Conservation (phyloP, 176 grass and related monocot species). For the Bothriochloa decipiens region DNA sequence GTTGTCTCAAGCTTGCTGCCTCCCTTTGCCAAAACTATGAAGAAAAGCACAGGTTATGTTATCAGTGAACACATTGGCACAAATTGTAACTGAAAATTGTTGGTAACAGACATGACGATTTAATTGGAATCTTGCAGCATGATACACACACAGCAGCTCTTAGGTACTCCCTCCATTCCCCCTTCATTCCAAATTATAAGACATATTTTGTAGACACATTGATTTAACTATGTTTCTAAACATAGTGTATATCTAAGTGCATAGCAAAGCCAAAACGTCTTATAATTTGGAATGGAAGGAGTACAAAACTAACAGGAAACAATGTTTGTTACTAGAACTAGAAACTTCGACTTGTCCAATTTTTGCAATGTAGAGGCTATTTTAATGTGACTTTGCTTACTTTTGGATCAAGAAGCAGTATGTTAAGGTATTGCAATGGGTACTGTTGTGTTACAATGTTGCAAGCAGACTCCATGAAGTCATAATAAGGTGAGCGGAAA, state of each 20-base stretch:
- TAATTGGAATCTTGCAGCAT: conserved; percentile 1
- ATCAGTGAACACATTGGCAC: neutral
- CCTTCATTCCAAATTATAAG: neutral
- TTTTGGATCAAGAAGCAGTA: conserved; percentile 10
- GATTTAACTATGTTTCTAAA: neutral
- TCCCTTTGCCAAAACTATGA: conserved; percentile 89
- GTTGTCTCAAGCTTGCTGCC: conserved; percentile 98
- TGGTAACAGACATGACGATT: neutral
- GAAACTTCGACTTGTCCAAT: neutral
- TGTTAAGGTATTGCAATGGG: neutral
- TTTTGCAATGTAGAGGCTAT: conserved; percentile 13
- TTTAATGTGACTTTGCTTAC: neutral
- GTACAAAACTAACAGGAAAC: neutral
- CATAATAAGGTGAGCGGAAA: conserved; percentile 17
- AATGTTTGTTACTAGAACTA: neutral
- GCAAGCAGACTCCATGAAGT: neutral
- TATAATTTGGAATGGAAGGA: neutral
- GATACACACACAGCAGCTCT: neutral
- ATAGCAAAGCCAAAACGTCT: neutral
- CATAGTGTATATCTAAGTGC: neutral
- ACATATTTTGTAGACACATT: neutral
- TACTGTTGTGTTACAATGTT: neutral
- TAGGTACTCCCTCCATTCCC: neutral
- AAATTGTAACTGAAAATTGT: neutral
- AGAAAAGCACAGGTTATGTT: conserved; percentile 40